Conservation (phyloP, 148 eudicot genomes). For the Silene conica region DNA sequence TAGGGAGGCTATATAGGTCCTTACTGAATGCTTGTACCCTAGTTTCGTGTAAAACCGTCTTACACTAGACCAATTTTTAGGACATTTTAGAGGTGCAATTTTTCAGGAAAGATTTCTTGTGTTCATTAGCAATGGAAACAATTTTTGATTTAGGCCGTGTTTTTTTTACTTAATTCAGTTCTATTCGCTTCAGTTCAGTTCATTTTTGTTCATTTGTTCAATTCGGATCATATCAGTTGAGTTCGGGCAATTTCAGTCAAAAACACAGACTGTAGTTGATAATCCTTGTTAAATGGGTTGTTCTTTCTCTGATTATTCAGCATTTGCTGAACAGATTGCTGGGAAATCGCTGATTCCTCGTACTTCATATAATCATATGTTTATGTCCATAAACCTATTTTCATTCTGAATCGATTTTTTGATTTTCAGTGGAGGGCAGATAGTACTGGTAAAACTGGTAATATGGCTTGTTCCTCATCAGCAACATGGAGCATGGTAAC, state of each 20-base stretch:
- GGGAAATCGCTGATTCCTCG: too few relatives aligned
- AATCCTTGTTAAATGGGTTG: too few relatives aligned
- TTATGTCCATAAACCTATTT: too few relatives aligned
- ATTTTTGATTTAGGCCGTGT: background rate
- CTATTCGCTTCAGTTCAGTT: background rate
- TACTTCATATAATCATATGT: too few relatives aligned
- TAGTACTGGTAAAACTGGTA: too few relatives aligned
- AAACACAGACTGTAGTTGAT: too few relatives aligned
- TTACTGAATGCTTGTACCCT: too few relatives aligned
- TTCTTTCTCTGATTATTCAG: background rate
- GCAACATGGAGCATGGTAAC: constrained; percentile 59
- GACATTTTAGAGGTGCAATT: background rate
- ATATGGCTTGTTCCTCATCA: constrained; percentile 35
- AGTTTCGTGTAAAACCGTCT: too few relatives aligned
- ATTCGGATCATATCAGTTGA: too few relatives aligned
- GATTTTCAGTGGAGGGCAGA: constrained; percentile 4
- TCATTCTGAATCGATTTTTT: background rate
- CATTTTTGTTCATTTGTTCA: background rate
- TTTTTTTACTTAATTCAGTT: background rate
- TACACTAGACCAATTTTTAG: background rate
- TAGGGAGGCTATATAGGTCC: too few relatives aligned
- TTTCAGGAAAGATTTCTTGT: background rate
- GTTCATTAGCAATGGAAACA: constrained; percentile 7
- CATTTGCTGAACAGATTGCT: too few relatives aligned
- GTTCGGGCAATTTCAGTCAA: too few relatives aligned